Percentiles rank a stretch among this genome's conserved stretches.
These are phyloP conservation scores for Dentipellis sp. DNA, from an alignment of 768 basidiomycete genomes.

Conservation along the genomic window DNA sequence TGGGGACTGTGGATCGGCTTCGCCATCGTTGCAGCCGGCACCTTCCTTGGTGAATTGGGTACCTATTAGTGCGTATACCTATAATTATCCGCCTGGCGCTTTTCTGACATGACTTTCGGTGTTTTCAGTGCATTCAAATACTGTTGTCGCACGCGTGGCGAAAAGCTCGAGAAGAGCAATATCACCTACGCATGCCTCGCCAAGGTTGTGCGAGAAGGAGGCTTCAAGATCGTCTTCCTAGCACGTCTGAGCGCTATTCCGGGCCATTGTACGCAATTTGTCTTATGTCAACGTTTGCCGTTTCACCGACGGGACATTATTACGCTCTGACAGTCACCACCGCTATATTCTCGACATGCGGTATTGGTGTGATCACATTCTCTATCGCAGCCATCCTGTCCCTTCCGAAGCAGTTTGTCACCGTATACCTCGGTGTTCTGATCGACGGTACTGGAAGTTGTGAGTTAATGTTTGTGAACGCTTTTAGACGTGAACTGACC, in stretches of 20 bases:
- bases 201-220: slow-evolving; percentile 72
- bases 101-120: neutral
- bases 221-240: slow-evolving; percentile 75
- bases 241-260: slow-evolving; percentile 78
- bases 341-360: slow-evolving; percentile 82
- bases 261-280: slow-evolving; percentile 59
- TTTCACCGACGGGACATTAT: slow-evolving; percentile 1
- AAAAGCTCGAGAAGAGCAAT: slow-evolving; percentile 44
- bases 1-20: slow-evolving; percentile 89
- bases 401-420: slow-evolving; percentile 85
- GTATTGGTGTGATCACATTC: slow-evolving; percentile 76
- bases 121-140: slow-evolving; percentile 69
- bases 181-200: slow-evolving; percentile 40
- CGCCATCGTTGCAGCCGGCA: slow-evolving; percentile 76
- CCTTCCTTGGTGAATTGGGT: slow-evolving; percentile 78
- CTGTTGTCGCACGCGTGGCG: slow-evolving; percentile 64
- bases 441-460: slow-evolving; percentile 28
- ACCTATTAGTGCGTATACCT: slow-evolving; percentile 65
- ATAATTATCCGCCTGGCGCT: neutral
- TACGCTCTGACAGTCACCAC: slow-evolving; percentile 55
- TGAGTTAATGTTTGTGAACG: neutral
- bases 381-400: slow-evolving; percentile 72
- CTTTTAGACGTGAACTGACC: slow-evolving; percentile 15
- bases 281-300: neutral
- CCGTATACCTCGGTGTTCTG: slow-evolving; percentile 83